Base-by-base conservation (phyloP, 352 stramenopile species). In the Phytophthora constricta region DNA sequence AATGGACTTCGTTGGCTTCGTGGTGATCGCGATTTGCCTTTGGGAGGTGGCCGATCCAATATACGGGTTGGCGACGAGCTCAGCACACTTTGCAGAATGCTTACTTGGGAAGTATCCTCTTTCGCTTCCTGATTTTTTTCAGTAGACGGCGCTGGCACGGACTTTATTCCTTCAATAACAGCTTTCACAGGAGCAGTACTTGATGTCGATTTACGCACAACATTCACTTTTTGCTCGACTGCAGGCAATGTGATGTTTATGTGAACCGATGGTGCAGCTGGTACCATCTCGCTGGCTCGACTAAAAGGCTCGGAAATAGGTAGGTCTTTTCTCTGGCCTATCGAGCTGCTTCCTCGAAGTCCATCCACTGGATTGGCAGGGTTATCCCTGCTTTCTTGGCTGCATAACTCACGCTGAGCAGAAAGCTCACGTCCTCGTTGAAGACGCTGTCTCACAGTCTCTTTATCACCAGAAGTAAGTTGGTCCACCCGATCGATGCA, bases 181-280 rank as follows among this genome's bases (percentile, higher is more conserved):
- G 42, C 4, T 51, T 61, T 76, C 11, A 17, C 41, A 26, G 57
- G 49, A 48, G 63, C 63, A 57, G 22, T 10, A 22, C n/a, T 53
- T 57, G 26, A 16, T 14, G 37, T 54, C 27, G 57, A 3, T 23
- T 58, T 70, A 11, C 22, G 37, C 13, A 53, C 19, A 10, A 45
- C 4, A 23, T 62, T n/a, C n/a, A n/a, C n/a, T n/a, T n/a, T n/a
- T n/a, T n/a, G 33, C 41, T 80, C 61, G 16, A 80, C 60, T 48
- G 41, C 73, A 37, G 76, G 73, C 17, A 84, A 47, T 4, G 58
- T 68, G 39, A 84, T 78, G n/a, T 72, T 71, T 33, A 84, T 82
- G 13, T 53, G 73, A 67, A 82, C 70, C 7, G 70, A 63, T 45
- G 76, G 43, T 53, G 34, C 34, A 5, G n/a, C n/a, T 34, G 47